phyloP scores from a whole-genome alignment of 2,329 filamentous ascomycete genomes.

The Geosmithia putterillii region DNA sequence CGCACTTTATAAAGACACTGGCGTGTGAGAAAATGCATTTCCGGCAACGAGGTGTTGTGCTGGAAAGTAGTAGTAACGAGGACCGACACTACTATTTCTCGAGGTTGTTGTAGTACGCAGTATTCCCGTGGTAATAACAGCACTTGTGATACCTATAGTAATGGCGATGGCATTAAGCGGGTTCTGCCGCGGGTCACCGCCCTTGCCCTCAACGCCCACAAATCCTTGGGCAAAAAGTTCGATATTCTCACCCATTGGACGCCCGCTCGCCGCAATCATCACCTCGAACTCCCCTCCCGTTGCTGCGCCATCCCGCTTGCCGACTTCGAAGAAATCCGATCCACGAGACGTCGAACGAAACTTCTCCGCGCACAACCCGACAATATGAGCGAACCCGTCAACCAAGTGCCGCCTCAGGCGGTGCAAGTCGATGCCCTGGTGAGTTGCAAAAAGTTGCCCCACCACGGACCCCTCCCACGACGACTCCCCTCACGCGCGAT shows the following conservation, averaged over 20 bases:
- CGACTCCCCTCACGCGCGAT: background rate
- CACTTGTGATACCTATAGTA: no score
- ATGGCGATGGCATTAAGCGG: background rate
- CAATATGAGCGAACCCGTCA: conserved; percentile 47
- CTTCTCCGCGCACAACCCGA: conserved; percentile 11
- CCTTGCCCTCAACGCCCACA: conserved; percentile 30
- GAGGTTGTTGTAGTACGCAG: no score
- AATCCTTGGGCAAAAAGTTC: conserved; percentile 28
- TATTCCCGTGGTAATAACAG: no score
- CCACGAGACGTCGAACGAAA: conserved; percentile 10
- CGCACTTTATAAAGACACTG: no score
- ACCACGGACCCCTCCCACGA: conserved; percentile 12
- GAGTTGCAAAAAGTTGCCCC: conserved; percentile 27
- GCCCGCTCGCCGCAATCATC: conserved; percentile 10
- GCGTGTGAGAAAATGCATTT: no score
- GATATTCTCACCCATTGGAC: conserved; percentile 22
- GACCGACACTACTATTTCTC: no score
- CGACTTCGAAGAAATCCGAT: conserved; percentile 10
- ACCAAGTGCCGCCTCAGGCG: conserved; percentile 65
- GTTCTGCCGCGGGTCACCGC: conserved; percentile 26
- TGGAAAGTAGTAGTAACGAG: no score
- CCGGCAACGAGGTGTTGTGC: no score
- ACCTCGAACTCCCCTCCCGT: conserved; percentile 11
- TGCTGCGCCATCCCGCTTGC: conserved; percentile 11
- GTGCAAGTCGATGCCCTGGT: conserved; percentile 94